A percentile compares a stretch with the other conserved stretches of the same genome.
phyloP scores from a whole-genome alignment of 176 grass and related monocot species.

The Oryza nivara region DNA sequence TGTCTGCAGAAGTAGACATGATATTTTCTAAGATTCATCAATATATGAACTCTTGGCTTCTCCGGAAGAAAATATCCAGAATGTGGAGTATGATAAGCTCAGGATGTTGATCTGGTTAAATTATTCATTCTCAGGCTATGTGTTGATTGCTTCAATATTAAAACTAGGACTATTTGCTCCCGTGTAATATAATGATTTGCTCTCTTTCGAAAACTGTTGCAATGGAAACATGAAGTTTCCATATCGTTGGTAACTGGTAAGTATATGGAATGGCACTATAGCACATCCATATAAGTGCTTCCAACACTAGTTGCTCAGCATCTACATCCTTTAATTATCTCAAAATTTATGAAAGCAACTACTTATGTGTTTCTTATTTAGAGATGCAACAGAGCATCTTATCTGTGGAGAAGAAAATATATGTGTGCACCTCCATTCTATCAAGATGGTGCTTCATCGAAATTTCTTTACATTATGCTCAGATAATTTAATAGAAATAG shows the following conservation, averaged over 20 bases:
- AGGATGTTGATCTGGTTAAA: background rate
- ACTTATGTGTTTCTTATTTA: conserved; percentile 6
- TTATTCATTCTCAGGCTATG: background rate
- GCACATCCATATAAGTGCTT: background rate
- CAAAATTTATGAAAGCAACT: background rate
- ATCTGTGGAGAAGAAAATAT: conserved; percentile 9
- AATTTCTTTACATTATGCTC: background rate
- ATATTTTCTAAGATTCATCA: no score
- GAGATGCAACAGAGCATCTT: background rate
- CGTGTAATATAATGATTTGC: background rate
- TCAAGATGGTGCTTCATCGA: background rate
- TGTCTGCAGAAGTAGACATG: no score
- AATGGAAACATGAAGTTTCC: background rate
- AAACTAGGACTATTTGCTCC: background rate
- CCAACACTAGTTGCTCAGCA: background rate
- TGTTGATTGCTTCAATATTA: conserved; percentile 2
- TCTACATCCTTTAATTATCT: background rate
- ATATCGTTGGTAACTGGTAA: conserved; percentile 7
- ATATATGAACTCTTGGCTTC: no score
- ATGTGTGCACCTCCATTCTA: background rate
- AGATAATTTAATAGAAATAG: background rate
- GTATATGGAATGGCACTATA: background rate
- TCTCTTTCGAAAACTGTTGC: background rate
- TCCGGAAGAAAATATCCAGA: background rate
- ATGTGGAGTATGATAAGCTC: background rate